phyloP scores from a whole-genome alignment of 371 early-diverging fungal genomes.

The Rhizopus sp. region DNA sequence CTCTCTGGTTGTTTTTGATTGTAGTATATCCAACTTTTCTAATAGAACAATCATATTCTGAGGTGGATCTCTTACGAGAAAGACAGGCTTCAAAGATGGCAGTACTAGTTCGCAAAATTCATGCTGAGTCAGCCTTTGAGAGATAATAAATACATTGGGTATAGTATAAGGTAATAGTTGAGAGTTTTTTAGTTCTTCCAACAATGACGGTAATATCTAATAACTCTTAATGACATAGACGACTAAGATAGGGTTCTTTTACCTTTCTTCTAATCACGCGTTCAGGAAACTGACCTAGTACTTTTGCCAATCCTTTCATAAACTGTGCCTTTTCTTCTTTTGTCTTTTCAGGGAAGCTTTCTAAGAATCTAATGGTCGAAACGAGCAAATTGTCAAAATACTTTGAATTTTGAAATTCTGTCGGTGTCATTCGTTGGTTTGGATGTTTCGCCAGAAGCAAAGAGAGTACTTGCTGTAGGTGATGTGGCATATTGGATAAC shows the following conservation, averaged over 20 bases:
- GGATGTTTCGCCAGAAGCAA: constrained; percentile 60
- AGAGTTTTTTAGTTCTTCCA: constrained; percentile 78
- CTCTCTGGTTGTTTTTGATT: constrained; percentile 62
- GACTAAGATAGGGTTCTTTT: background rate
- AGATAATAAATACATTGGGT: constrained; percentile 73
- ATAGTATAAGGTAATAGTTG: constrained; percentile 70
- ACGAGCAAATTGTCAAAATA: constrained; percentile 83
- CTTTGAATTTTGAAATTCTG: constrained; percentile 65
- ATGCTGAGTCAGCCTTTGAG: constrained; percentile 57
- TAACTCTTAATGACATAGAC: background rate
- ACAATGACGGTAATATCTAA: constrained; percentile 70
- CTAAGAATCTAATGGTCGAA: constrained; percentile 80
- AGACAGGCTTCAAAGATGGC: constrained; percentile 67
- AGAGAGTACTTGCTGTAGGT: constrained; percentile 58
- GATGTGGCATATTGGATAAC: constrained; percentile 54
- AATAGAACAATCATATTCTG: constrained; percentile 66
- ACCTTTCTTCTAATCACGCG: constrained; percentile 69
- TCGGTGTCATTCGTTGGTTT: constrained; percentile 57
- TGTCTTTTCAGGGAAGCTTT: constrained; percentile 77
- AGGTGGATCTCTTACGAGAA: constrained; percentile 62
- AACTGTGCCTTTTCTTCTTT: constrained; percentile 79
- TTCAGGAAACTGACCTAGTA: constrained; percentile 75
- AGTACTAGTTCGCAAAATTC: constrained; percentile 69
- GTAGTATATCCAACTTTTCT: constrained; percentile 64
- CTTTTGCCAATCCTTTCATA: constrained; percentile 72